Percentiles rank a stretch among this genome's conserved stretches.
These are phyloP conservation scores for Phytopythium litorale DNA, from an alignment of 352 stramenopile genomes.

Conservation along the genomic window DNA sequence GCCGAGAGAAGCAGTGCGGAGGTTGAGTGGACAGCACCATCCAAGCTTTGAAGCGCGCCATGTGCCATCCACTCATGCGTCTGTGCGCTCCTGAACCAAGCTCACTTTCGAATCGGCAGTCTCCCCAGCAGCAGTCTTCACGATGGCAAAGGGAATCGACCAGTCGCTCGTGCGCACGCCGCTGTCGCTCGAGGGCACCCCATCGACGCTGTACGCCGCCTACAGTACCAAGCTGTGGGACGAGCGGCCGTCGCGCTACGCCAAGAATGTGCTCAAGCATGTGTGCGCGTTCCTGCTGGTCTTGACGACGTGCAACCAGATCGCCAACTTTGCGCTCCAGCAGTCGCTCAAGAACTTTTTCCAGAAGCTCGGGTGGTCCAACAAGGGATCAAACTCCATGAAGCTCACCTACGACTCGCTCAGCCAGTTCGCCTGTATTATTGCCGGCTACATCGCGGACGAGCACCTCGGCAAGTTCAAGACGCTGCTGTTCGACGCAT, in stretches of 20 bases:
- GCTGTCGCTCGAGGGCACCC: slow-evolving; percentile 9
- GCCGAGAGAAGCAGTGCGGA: background rate
- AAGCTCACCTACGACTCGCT: slow-evolving; percentile 67
- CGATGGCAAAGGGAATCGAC: slow-evolving; percentile 14
- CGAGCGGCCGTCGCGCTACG: slow-evolving; percentile 39
- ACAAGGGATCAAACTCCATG: slow-evolving; percentile 49
- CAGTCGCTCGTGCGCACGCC: slow-evolving; percentile 11
- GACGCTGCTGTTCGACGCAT: slow-evolving; percentile 17
- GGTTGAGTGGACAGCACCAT: background rate
- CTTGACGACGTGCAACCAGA: slow-evolving; percentile 36
- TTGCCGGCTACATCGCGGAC: slow-evolving; percentile 55
- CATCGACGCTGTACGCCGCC: slow-evolving; percentile 10
- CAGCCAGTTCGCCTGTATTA: slow-evolving; percentile 54
- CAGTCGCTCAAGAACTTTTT: slow-evolving; percentile 68
- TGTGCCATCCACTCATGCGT: background rate
- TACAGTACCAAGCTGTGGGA: slow-evolving; percentile 37
- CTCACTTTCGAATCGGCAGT: slow-evolving; percentile 13
- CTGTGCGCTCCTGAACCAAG: background rate
- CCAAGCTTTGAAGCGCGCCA: background rate
- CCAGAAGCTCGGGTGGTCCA: slow-evolving; percentile 49
- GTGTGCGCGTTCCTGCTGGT: slow-evolving; percentile 61
- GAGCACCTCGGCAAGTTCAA: slow-evolving; percentile 47
- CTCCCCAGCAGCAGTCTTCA: slow-evolving; percentile 4
- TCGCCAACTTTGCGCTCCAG: slow-evolving; percentile 57
- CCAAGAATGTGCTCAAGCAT: slow-evolving; percentile 48